Evolutionary conservation across 2,329 filamentous ascomycete species (phyloP).

Genomic region (Colletotrichum australisinense): DNA sequence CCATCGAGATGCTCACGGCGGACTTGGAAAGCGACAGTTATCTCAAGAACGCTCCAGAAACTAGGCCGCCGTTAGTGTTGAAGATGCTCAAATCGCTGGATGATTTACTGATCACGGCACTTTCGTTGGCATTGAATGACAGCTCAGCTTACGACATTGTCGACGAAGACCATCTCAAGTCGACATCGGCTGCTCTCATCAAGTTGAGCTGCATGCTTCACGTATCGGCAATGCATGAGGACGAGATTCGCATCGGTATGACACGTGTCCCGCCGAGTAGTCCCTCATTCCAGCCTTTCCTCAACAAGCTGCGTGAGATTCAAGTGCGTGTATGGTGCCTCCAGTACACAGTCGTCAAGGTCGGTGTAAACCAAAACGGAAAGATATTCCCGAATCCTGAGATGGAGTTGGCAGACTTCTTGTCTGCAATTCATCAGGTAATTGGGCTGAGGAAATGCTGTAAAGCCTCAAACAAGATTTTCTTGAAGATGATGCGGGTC

Average conservation of each 20-base stretch:
- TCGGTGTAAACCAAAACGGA: slow-evolving; percentile 75
- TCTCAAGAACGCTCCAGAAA: slow-evolving; percentile 66
- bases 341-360: slow-evolving; percentile 83
- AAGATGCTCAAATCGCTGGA: slow-evolving; percentile 84
- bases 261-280: slow-evolving; percentile 68
- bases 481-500: slow-evolving; percentile 88
- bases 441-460: slow-evolving; percentile 88
- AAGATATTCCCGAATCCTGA: slow-evolving; percentile 73
- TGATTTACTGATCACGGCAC: slow-evolving; percentile 76
- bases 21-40: slow-evolving; percentile 73
- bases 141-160: slow-evolving; percentile 82
- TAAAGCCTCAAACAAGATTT: slow-evolving; percentile 85
- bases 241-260: slow-evolving; percentile 84
- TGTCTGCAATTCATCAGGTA: slow-evolving; percentile 85
- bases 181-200: slow-evolving; percentile 78
- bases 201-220: slow-evolving; percentile 82
- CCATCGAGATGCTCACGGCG: slow-evolving; percentile 83
- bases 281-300: slow-evolving; percentile 66
- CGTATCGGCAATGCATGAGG: slow-evolving; percentile 83
- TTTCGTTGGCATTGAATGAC: slow-evolving; percentile 77
- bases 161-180: slow-evolving; percentile 80
- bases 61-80: slow-evolving; percentile 78
- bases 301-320: slow-evolving; percentile 84
- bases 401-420: slow-evolving; percentile 80
- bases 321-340: slow-evolving; percentile 90